Conservation (phyloP, 108 stramenopile species). For the Cyclotella cryptica region DNA sequence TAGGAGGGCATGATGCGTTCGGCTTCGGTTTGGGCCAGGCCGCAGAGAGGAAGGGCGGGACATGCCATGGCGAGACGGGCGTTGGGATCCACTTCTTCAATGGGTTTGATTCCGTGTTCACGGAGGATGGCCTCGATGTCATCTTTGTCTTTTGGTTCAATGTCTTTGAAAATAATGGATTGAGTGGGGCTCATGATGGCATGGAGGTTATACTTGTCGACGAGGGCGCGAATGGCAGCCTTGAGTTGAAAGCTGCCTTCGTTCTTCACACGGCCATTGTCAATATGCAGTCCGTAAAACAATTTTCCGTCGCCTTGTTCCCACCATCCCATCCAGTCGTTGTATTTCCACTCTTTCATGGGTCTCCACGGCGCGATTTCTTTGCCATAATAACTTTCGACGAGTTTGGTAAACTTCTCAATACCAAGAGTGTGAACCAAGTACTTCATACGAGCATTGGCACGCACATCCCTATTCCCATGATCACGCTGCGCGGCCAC, state of each 20-base stretch:
- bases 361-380: conserved; percentile 84
- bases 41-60: conserved; percentile 96
- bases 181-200: conserved; percentile 96
- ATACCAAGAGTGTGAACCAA: conserved; percentile 97
- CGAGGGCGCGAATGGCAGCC: conserved; percentile 87
- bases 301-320: conserved; percentile 97
- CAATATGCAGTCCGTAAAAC: conserved; percentile 94
- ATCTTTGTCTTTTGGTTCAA: conserved; percentile 87
- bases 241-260: conserved; percentile 90
- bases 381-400: conserved; percentile 94
- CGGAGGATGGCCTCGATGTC: conserved; percentile 85
- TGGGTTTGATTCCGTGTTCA: conserved; percentile 86
- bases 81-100: conserved; percentile 92
- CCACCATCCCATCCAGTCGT: conserved; percentile 99
- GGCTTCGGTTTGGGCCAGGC: conserved; percentile 97
- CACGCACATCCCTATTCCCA: conserved; percentile 97
- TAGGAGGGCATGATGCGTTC: conserved; percentile 94
- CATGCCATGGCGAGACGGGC: conserved; percentile 94
- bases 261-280: conserved; percentile 97
- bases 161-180: conserved; percentile 90
- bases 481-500: conserved; percentile 96
- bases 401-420: conserved; percentile 90
- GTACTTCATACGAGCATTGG: conserved; percentile 99
- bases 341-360: conserved; percentile 93
- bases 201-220: conserved; percentile 88